A percentile compares a stretch with the other conserved stretches of the same genome.
These are phyloP conservation scores for Rhizoctonia solani DNA, from an alignment of 1,284 basidiomycete species.

Conservation along the genomic window DNA sequence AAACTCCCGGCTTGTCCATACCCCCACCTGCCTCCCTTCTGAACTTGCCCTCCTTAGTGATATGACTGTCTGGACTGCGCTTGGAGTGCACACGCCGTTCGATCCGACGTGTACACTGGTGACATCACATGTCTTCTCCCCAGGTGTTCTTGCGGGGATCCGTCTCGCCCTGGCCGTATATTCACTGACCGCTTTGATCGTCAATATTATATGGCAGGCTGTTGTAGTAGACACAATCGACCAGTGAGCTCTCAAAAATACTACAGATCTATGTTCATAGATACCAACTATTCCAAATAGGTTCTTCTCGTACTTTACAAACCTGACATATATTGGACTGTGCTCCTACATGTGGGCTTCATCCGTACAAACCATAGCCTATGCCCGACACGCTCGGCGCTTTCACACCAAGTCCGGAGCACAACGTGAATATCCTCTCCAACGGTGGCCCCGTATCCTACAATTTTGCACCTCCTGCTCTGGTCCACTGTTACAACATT, in stretches of 20 bases:
- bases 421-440: slow-evolving; percentile 55
- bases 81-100: slow-evolving; percentile 51
- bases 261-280: slow-evolving; percentile 45
- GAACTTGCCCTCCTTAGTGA: neutral
- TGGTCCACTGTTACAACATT: slow-evolving; percentile 59
- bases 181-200: slow-evolving; percentile 53
- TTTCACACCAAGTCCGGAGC: slow-evolving; percentile 13
- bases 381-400: slow-evolving; percentile 43
- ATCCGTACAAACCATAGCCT: slow-evolving; percentile 57
- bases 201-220: slow-evolving; percentile 51
- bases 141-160: slow-evolving; percentile 52
- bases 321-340: slow-evolving; percentile 64
- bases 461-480: slow-evolving; percentile 63
- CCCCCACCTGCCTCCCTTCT: neutral
- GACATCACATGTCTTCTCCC: slow-evolving; percentile 61
- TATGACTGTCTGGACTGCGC: slow-evolving; percentile 39
- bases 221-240: slow-evolving; percentile 43
- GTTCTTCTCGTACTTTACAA: slow-evolving; percentile 65
- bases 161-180: slow-evolving; percentile 60
- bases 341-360: slow-evolving; percentile 65
- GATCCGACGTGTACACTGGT: slow-evolving; percentile 59
- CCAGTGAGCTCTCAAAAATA: slow-evolving; percentile 38
- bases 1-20: neutral
- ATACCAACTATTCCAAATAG: slow-evolving; percentile 38
- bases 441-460: slow-evolving; percentile 59